Conservation (phyloP, 306 rosid species). For the Ziziphus jujuba region DNA sequence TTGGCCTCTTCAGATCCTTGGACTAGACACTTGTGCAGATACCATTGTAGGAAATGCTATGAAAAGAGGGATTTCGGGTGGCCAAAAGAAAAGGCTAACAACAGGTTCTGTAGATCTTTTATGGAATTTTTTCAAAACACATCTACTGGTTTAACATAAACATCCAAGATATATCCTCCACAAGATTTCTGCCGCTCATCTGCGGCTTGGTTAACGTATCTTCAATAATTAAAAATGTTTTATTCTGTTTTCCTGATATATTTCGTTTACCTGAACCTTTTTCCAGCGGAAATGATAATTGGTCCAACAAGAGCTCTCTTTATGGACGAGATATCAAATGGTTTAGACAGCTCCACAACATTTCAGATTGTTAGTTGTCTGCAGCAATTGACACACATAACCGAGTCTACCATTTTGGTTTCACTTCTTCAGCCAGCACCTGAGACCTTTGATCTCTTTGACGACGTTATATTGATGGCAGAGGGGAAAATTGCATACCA, state of each 20-base stretch:
- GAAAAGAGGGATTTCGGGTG: conserved; percentile 62
- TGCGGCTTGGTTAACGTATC: too few species aligned
- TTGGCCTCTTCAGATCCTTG: conserved; percentile 35
- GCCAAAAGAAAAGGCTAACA: conserved; percentile 62
- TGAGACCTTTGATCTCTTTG: conserved; percentile 62
- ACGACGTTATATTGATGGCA: conserved; percentile 57
- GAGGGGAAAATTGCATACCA: conserved; percentile 61
- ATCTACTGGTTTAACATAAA: too few species aligned
- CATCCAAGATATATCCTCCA: too few species aligned
- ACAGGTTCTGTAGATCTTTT: conserved; percentile 37
- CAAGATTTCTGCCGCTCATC: too few species aligned
- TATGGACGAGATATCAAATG: conserved; percentile 77
- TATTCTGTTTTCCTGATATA: neutral
- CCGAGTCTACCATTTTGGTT: conserved; percentile 53
- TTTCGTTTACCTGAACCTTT: neutral
- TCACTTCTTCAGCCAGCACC: too few species aligned
- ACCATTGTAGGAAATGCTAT: conserved; percentile 51
- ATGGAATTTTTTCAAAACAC: neutral
- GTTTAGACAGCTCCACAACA: conserved; percentile 71
- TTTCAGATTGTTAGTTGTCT: conserved; percentile 54
- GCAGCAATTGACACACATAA: conserved; percentile 48
- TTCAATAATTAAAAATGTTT: neutral
- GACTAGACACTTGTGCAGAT: conserved; percentile 58
- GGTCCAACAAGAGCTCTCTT: conserved; percentile 54
- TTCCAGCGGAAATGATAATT: conserved; percentile 55